phyloP scores from a whole-genome alignment of 192 early-diverging fungal genomes.

The Backusella morwellensis region DNA sequence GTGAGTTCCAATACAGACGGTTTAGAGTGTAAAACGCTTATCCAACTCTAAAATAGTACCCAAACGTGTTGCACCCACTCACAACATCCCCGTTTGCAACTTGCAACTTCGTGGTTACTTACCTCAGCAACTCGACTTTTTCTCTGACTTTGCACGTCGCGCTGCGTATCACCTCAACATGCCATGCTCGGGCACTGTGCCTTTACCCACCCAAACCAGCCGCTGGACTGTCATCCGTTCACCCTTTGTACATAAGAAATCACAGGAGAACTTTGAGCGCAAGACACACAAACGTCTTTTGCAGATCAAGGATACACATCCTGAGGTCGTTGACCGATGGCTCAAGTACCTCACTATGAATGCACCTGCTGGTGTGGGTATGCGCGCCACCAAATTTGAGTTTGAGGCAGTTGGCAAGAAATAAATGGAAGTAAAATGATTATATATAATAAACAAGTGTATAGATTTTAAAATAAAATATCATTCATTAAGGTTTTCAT shows the following conservation, averaged over 20 bases:
- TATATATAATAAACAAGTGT: neutral
- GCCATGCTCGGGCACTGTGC: constrained; percentile 66
- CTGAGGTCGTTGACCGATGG: constrained; percentile 72
- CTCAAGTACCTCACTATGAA: constrained; percentile 77
- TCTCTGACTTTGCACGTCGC: constrained; percentile 79
- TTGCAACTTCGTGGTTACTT: constrained; percentile 78
- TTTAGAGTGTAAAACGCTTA: no score
- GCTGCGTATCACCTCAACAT: constrained; percentile 75
- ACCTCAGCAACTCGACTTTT: constrained; percentile 85
- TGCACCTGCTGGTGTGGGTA: constrained; percentile 83
- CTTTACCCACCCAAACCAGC: constrained; percentile 68
- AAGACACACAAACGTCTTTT: constrained; percentile 82
- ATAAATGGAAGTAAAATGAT: neutral
- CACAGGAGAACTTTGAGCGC: constrained; percentile 95
- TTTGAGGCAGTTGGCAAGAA: constrained; percentile 45
- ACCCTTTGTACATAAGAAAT: constrained; percentile 95
- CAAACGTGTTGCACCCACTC: constrained; percentile 50
- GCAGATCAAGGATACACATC: constrained; percentile 76
- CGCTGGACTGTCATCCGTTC: constrained; percentile 89
- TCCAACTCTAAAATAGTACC: constrained; percentile 25
- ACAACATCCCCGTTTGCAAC: constrained; percentile 70
- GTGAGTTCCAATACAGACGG: neutral
- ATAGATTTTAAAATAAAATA: neutral
- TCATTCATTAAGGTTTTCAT: no score
- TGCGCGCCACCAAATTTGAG: constrained; percentile 75